Evolutionary conservation across 192 early-diverging fungal species (phyloP), one percentile per base, ranked within the genome.

Genomic region (Mortierella claussenii): DNA sequence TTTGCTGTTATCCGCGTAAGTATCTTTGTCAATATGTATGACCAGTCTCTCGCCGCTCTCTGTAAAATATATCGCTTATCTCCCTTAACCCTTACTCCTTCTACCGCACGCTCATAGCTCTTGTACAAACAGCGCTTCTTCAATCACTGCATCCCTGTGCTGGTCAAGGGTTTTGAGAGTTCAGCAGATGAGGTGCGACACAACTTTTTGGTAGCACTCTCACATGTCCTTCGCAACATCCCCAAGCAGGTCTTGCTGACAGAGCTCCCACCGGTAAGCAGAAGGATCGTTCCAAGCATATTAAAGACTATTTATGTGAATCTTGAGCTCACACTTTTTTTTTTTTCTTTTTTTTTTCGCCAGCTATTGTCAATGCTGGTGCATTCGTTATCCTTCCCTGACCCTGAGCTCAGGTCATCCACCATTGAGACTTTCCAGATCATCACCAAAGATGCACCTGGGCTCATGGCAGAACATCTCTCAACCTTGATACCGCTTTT

Each of bases 61-160:
- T 28, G 36, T 12, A 24, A 27, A 27, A 12, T 21, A 28, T 8
- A 8, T 15, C 30, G 31, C 40, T 23, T 43, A 32, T 15, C 2
- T n/a, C 50, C 32, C 2, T 52, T 74, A 75, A 34, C 66, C 70
- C 13, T 50, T 43, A 18, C 1, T 30, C 33, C 13, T 17, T 67
- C 49, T n/a, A 23, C 65, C 52, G 13, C 37, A 10, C 37, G 7
- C 13, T 48, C 82, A 12, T 83, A 89, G 83, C 68, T 92, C 15
- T 73, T 99, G 23, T 91, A 91, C 67, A 93, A 94, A 75, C 96
- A 97, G 70, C 81, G 90, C 24, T 92, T 97, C 61, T 97, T 94
- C 68, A 86, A 89, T 33, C 87, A 86, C 36, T 91, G 89, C 52
- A 70, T 97, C 13, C 93, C 91, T 18, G 82, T 82, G 33, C 78